Evolutionary conservation across 2,329 filamentous ascomycete species (phyloP).

Genomic region (Malbranchea zuffiana): DNA sequence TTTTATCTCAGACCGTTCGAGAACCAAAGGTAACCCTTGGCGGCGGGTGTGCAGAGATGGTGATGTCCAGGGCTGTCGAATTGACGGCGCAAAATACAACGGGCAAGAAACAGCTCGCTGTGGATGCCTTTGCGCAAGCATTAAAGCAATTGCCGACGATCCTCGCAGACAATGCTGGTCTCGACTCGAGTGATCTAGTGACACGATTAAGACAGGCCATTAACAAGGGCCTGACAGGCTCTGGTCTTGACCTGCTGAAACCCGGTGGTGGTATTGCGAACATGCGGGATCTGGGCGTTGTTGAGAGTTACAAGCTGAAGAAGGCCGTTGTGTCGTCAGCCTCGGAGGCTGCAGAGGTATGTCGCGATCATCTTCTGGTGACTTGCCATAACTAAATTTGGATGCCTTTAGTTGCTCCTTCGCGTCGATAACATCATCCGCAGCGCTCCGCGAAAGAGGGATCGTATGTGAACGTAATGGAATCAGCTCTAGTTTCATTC

Average conservation of each 20-base stretch:
- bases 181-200: slow-evolving; percentile 90
- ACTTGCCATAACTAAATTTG: slow-evolving; percentile 13
- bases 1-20: slow-evolving; percentile 90
- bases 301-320: slow-evolving; percentile 98
- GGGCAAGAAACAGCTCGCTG: slow-evolving; percentile 92
- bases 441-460: slow-evolving; percentile 71
- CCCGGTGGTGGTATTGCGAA: slow-evolving; percentile 88
- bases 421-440: slow-evolving; percentile 97
- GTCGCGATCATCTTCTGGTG: slow-evolving; percentile 22
- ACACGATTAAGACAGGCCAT: slow-evolving; percentile 84
- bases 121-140: slow-evolving; percentile 78
- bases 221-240: slow-evolving; percentile 87
- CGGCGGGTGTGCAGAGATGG: slow-evolving; percentile 94
- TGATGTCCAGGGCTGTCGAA: slow-evolving; percentile 97
- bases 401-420: slow-evolving; percentile 56
- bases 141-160: slow-evolving; percentile 92
- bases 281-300: slow-evolving; percentile 89
- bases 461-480: slow-evolving; percentile 37
- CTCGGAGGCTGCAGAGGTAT: slow-evolving; percentile 89
- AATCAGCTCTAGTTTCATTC: no score
- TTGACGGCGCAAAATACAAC: slow-evolving; percentile 85
- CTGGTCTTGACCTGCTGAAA: slow-evolving; percentile 76
- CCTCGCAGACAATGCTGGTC: slow-evolving; percentile 89
- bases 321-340: slow-evolving; percentile 93
- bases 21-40: slow-evolving; percentile 90